A percentile compares a stretch with the other conserved stretches of the same genome.
phyloP scores from a whole-genome alignment of 495 filamentous ascomycete genomes.

The Aspergillus nidulans region DNA sequence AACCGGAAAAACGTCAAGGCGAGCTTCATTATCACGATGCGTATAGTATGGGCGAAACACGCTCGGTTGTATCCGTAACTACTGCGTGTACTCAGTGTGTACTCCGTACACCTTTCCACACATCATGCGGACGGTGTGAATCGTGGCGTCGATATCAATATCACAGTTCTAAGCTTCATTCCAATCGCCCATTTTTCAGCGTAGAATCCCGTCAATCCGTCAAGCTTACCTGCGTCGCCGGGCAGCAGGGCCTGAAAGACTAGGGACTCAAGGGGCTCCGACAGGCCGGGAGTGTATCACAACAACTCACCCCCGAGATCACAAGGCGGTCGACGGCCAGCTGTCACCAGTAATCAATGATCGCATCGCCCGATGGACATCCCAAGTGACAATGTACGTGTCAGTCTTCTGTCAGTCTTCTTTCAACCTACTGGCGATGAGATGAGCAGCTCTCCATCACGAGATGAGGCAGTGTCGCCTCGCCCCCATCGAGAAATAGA shows the following conservation, averaged over 20 bases:
- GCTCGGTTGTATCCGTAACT: not conserved
- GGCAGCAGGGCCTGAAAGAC: not conserved
- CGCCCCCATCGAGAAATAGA: not conserved
- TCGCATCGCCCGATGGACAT: slow-evolving; percentile 6
- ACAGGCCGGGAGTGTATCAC: slow-evolving; percentile 17
- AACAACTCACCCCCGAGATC: slow-evolving; percentile 13
- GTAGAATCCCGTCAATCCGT: not conserved
- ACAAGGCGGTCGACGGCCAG: slow-evolving; percentile 24
- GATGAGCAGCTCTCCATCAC: slow-evolving; percentile 16
- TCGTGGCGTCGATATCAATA: not conserved
- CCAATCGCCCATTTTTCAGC: not conserved
- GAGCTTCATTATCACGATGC: not conserved
- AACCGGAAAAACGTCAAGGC: not conserved
- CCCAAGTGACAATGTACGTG: slow-evolving; percentile 9
- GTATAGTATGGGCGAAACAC: not conserved
- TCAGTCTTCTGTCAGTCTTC: slow-evolving; percentile 2
- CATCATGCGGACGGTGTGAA: slow-evolving; percentile 7
- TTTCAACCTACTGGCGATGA: not conserved
- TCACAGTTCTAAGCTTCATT: not conserved
- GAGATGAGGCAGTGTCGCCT: not conserved
- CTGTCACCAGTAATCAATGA: slow-evolving; percentile 20
- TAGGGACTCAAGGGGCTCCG: not conserved
- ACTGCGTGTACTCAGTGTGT: not conserved
- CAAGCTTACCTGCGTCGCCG: not conserved
- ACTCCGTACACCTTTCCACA: not conserved